Conservation (phyloP, 1,284 basidiomycete genomes). For the Puccinia polysora region DNA sequence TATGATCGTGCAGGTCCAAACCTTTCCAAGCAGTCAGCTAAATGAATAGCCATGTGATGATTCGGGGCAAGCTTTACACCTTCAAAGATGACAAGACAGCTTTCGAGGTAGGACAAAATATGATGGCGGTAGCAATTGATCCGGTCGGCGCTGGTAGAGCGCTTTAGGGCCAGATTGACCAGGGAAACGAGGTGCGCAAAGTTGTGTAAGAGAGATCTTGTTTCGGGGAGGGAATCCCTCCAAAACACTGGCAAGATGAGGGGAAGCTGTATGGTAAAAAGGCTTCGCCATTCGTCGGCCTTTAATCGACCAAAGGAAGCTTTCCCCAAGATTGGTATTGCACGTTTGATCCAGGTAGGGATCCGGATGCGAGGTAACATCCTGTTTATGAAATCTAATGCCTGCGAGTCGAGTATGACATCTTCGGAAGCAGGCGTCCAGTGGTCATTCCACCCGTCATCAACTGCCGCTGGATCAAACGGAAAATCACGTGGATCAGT, state of each 20-base stretch:
- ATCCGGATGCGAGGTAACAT: not conserved
- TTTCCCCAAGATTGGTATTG: constrained; percentile 21
- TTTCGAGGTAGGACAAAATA: constrained; percentile 7
- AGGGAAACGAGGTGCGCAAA: constrained; percentile 24
- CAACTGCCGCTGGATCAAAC: not conserved
- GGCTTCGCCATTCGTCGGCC: constrained; percentile 43
- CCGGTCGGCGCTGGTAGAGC: not conserved
- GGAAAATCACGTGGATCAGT: not conserved
- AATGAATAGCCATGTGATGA: constrained; percentile 41
- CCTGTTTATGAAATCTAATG: constrained; percentile 10
- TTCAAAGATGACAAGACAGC: constrained; percentile 1
- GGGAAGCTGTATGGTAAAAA: constrained; percentile 16
- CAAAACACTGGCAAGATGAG: constrained; percentile 3
- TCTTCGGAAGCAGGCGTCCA: not conserved
- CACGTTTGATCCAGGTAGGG: constrained; percentile 22
- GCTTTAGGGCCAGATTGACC: constrained; percentile 24
- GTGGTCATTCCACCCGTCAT: constrained; percentile 20
- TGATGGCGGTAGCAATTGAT: constrained; percentile 11
- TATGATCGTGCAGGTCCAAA: constrained; percentile 25
- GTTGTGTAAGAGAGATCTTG: not conserved
- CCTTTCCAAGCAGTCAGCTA: constrained; percentile 29
- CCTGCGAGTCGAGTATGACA: constrained; percentile 3
- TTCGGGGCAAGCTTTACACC: constrained; percentile 14
- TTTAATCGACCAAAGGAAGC: constrained; percentile 22
- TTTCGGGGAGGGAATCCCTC: not conserved